Evolutionary conservation across 1,139 yeast species (phyloP).

Genomic region (Kodamaea derodonti): DNA sequence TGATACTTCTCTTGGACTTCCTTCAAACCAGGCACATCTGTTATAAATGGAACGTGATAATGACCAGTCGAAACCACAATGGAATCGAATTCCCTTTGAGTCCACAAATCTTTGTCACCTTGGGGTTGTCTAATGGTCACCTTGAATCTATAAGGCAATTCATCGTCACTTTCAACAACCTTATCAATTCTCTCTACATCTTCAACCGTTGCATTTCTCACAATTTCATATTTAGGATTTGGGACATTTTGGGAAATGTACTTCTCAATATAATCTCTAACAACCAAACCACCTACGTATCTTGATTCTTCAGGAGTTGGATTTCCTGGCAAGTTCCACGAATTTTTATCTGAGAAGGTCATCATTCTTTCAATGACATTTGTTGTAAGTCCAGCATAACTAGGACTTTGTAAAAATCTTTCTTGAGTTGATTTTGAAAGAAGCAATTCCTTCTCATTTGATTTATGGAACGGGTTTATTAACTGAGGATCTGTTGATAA

Average conservation of each 20-base stretch:
- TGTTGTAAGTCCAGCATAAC: constrained; percentile 35
- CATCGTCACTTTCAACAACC: constrained; percentile 8
- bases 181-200: constrained; percentile 24
- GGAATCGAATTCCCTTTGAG: constrained; percentile 42
- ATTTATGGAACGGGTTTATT: constrained; percentile 26
- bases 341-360: constrained; percentile 39
- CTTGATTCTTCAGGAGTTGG: constrained; percentile 21
- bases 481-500: constrained; percentile 27
- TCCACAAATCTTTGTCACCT: constrained; percentile 28
- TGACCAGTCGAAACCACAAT: constrained; percentile 54
- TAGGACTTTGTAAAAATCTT: constrained; percentile 34
- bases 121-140: constrained; percentile 27
- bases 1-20: constrained; percentile 27
- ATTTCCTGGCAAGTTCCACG: constrained; percentile 27
- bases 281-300: constrained; percentile 26
- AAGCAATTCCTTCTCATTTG: constrained; percentile 2
- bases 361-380: constrained; percentile 42
- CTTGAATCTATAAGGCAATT: constrained; percentile 22
- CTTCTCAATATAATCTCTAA: constrained; percentile 29
- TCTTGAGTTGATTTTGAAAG: constrained; percentile 11
- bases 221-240: constrained; percentile 19
- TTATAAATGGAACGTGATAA: constrained; percentile 49
- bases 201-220: constrained; percentile 34
- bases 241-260: constrained; percentile 26
- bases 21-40: constrained; percentile 38